phyloP scores from a whole-genome alignment of 257 asterid genomes.

The Fraxinus americana region DNA sequence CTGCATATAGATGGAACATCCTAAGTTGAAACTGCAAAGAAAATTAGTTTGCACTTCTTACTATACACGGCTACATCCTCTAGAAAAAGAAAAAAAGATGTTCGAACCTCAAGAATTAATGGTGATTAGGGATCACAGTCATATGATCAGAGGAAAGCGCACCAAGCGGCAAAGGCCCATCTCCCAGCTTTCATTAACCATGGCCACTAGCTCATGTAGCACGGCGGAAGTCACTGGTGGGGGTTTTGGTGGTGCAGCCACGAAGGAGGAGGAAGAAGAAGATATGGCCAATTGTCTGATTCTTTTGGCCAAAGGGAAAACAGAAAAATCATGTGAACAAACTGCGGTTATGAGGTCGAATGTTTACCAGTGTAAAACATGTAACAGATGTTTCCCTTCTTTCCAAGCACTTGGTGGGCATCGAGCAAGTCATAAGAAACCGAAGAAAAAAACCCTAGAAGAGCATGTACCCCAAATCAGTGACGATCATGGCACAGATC shows the following conservation, averaged over 20 bases:
- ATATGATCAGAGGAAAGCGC: conserved; percentile 56
- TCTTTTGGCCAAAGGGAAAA: conserved; percentile 63
- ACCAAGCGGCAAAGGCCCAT: conserved; percentile 61
- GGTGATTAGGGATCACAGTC: background rate
- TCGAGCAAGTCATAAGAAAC: conserved; percentile 82
- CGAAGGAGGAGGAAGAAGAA: conserved; percentile 62
- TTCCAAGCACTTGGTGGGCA: conserved; percentile 97
- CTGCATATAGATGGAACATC: background rate
- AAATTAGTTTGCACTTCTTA: conserved; percentile 18
- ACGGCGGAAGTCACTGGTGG: conserved; percentile 24
- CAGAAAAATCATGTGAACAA: background rate
- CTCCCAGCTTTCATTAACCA: conserved; percentile 51
- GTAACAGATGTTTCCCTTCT: conserved; percentile 63
- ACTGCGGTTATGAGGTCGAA: conserved; percentile 19
- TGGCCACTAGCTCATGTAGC: conserved; percentile 48
- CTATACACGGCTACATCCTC: background rate
- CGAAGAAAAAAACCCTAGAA: conserved; percentile 31
- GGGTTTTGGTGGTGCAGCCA: conserved; percentile 24
- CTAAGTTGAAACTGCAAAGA: background rate
- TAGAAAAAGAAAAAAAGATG: background rate
- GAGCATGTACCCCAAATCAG: conserved; percentile 27
- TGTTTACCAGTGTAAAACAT: conserved; percentile 80
- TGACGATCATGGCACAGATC: conserved; percentile 30
- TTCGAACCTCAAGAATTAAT: background rate
- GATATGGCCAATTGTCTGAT: conserved; percentile 83